Conservation (phyloP, 2,329 filamentous ascomycete genomes). For the Fusarium sp. region DNA sequence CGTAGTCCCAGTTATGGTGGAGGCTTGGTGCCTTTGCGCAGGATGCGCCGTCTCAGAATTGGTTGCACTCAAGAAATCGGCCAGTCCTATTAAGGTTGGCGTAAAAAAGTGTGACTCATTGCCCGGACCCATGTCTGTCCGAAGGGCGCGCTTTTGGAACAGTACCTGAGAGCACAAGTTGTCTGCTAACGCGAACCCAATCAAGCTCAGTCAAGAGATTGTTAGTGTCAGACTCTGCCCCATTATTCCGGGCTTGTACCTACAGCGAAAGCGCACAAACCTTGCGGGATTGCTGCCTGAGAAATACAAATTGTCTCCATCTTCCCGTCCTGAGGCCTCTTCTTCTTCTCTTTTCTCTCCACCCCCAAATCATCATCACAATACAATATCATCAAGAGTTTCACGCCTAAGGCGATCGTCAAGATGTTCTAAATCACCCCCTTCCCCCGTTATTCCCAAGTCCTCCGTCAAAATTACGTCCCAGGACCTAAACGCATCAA, state of each 20-base stretch:
- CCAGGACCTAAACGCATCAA: constrained; percentile 48
- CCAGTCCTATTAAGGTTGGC: constrained; percentile 44
- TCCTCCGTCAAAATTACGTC: constrained; percentile 63
- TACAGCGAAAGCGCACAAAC: constrained; percentile 30
- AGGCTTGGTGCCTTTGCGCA: constrained; percentile 25
- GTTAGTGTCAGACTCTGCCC: constrained; percentile 30
- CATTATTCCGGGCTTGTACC: constrained; percentile 34
- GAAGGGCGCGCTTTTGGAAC: constrained; percentile 32
- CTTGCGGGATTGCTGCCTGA: constrained; percentile 53
- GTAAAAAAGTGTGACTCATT: constrained; percentile 48
- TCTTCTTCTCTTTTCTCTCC: constrained; percentile 47
- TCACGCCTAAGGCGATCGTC: constrained; percentile 51
- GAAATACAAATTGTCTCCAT: constrained; percentile 53
- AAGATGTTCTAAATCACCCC: constrained; percentile 67
- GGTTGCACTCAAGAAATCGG: constrained; percentile 35
- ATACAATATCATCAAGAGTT: constrained; percentile 40
- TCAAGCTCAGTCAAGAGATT: background rate
- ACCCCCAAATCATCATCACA: constrained; percentile 46
- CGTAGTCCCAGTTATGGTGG: constrained; percentile 15
- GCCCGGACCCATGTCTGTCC: constrained; percentile 41
- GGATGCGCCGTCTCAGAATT: constrained; percentile 37
- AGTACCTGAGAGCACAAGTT: constrained; percentile 25
- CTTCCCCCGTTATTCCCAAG: constrained; percentile 48
- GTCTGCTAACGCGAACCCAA: constrained; percentile 8
- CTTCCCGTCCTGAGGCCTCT: constrained; percentile 38